These are phyloP conservation scores for Podospora pseudocomata DNA, from an alignment of 495 filamentous ascomycete genomes.

Conservation along the genomic window DNA sequence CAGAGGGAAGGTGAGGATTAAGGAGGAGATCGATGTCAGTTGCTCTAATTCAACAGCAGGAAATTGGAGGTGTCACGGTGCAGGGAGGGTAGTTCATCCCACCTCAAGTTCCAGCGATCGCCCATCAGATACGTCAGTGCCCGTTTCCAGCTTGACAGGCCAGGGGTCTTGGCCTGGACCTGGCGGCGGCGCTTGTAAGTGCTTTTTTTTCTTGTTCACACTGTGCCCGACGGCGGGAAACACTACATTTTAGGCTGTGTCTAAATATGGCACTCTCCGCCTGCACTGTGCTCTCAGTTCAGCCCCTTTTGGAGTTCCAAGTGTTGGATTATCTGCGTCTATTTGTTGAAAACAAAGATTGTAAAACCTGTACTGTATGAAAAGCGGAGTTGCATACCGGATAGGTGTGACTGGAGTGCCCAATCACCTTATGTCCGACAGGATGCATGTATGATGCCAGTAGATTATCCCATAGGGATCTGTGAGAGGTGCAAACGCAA, in stretches of 20 bases:
- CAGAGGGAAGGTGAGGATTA: not conserved
- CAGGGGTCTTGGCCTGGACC: not conserved
- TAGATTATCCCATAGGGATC: not conserved
- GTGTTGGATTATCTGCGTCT: no score
- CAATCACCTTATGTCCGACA: not conserved
- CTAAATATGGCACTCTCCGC: no score
- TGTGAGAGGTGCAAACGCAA: not conserved
- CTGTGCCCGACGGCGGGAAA: not conserved
- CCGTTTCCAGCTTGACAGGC: not conserved
- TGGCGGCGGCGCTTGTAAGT: not conserved
- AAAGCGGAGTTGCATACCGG: no score
- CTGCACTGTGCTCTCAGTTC: not conserved
- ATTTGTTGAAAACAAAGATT: no score
- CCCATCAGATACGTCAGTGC: not conserved
- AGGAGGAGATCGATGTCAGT: not conserved
- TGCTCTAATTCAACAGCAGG: not conserved
- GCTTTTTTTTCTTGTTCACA: not conserved
- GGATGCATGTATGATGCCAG: not conserved
- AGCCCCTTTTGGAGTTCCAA: no score
- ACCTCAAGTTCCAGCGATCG: not conserved
- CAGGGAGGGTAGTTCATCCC: not conserved
- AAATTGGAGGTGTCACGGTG: not conserved
- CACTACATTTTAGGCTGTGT: no score
- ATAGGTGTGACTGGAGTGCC: no score
- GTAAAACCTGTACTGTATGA: no score